These are phyloP conservation scores for Pseudogymnoascus sp. DNA, from an alignment of 2,329 filamentous ascomycete species.

Conservation along the genomic window DNA sequence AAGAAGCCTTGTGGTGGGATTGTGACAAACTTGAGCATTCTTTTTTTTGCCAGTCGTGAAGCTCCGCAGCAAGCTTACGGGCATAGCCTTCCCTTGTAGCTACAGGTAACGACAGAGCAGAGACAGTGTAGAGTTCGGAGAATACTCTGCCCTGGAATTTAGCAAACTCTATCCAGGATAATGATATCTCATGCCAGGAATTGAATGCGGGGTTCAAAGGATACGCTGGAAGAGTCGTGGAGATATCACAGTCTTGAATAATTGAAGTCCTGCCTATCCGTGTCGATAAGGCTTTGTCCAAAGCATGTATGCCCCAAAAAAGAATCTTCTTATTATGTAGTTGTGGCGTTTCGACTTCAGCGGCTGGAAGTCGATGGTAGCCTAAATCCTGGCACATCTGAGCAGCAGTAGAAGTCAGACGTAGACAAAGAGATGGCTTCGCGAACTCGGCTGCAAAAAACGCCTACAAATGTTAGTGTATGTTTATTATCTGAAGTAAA, in stretches of 20 bases:
- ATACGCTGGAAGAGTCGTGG: conserved; percentile 2
- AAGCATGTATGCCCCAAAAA: conserved; percentile 16
- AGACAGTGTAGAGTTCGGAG: conserved; percentile 12
- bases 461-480: neutral
- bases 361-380: conserved; percentile 10
- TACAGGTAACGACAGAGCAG: neutral
- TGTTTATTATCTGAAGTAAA: neutral
- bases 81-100: neutral
- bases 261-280: conserved; percentile 15
- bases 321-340: conserved; percentile 8
- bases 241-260: conserved; percentile 18
- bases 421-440: conserved; percentile 4
- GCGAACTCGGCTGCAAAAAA: conserved; percentile 7
- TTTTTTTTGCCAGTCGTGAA: neutral
- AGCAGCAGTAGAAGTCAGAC: conserved; percentile 11
- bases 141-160: conserved; percentile 13
- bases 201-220: conserved; percentile 2
- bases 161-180: conserved; percentile 14
- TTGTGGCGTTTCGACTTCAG: neutral
- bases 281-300: conserved; percentile 16
- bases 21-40: neutral
- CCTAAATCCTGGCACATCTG: conserved; percentile 11
- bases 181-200: conserved; percentile 14
- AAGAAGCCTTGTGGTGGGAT: neutral
- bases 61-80: neutral